Evolutionary conservation across 257 asterid species (phyloP).

Genomic region (Catharanthus roseus): DNA sequence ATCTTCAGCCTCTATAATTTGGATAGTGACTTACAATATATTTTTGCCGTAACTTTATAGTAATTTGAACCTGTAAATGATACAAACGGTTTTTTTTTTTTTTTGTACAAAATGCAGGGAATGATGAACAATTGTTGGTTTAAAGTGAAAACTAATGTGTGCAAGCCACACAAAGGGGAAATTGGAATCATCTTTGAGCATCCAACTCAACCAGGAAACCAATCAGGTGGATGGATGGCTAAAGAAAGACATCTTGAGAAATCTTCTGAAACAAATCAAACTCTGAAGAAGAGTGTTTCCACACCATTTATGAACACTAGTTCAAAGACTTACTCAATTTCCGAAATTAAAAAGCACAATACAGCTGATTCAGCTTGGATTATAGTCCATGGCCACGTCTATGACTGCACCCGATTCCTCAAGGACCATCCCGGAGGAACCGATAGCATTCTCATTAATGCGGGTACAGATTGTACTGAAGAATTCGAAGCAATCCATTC

Average conservation of each 20-base stretch:
- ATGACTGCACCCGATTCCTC: conserved; percentile 73
- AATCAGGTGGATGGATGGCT: conserved; percentile 97
- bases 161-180: conserved; percentile 79
- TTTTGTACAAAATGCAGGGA: conserved; percentile 40
- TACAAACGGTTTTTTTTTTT: too few species aligned
- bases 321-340: conserved; percentile 43
- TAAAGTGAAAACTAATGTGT: conserved; percentile 65
- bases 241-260: conserved; percentile 63
- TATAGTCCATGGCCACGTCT: conserved; percentile 81
- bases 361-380: conserved; percentile 80
- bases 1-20: too few species aligned
- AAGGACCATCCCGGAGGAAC: conserved; percentile 90
- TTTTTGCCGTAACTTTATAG: too few species aligned
- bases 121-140: conserved; percentile 99
- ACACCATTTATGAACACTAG: conserved; percentile 85
- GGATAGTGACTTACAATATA: too few species aligned
- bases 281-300: conserved; percentile 66
- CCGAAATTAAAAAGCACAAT: conserved; percentile 74
- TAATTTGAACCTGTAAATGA: too few species aligned
- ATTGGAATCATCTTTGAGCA: conserved; percentile 89
- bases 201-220: conserved; percentile 86
- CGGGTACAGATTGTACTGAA: conserved; percentile 88
- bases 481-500: conserved; percentile 96
- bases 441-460: conserved; percentile 83
- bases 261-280: conserved; percentile 35